Evolutionary conservation across 345 rosid species (phyloP), one percentile per base, ranked within the genome.

Genomic region (Hibiscus mutabilis): DNA sequence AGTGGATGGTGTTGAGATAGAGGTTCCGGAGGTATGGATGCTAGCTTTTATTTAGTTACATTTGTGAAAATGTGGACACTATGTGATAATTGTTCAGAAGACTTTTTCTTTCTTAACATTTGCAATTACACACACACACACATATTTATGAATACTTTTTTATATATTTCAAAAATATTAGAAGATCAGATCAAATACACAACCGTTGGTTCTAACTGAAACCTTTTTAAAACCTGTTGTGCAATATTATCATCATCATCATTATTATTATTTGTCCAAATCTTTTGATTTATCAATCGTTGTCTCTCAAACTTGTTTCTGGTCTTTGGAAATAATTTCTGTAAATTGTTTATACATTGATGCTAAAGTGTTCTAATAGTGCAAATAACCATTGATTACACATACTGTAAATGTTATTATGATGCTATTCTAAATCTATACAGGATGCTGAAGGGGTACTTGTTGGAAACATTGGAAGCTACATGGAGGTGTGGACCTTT

Each of bases 381-480:
- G 5, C 24, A 59, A 59, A 56, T 69, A 53, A 15, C 42, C 10
- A 25, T 69, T 57, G 61, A 11, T 59, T 57, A 16, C 11, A 21
- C 13, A 14, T 63, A 33, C 75, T 65, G 70, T 22, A 15, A 40
- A 44, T 66, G 11, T 24, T 64, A 37, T 37, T 37, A 71, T 77
- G 66, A 29, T 55, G 29, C 27, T 76, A 52, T 64, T 76, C 16
- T 49, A 14, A 74, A 78, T 61, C 19, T 76, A 44, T 78, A 64
- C 80, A 92, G 98, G 98, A 92, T 78, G 91, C 89, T 57, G 98
- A 90, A 79, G 97, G 98, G 47, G 86, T 92, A 67, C 96, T 92
- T 18, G 89, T 92, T 78, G 91, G 95, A 35, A 92, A 92, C 82
- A 92, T 92, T 64, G 98, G 97, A 74, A 92, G 97, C 82, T 90